Evolutionary conservation across 805 yeast species (phyloP).

Genomic region (Metschnikowia cerradonensis): DNA sequence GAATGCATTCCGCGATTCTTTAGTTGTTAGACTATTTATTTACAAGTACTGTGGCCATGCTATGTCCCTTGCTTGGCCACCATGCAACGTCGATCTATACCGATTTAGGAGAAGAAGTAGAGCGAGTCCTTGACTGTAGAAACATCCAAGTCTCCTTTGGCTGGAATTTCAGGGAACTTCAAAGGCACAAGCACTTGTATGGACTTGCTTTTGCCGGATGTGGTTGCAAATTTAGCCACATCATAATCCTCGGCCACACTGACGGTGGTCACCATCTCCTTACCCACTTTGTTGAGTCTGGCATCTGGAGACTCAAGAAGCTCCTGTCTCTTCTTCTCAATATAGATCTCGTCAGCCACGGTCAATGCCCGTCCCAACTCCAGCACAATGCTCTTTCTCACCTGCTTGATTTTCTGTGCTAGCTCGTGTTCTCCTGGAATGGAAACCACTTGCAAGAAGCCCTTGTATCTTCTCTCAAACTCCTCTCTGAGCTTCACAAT

Average conservation of each 20-base stretch:
- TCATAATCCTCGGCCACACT: constrained; percentile 45
- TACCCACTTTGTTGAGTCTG: constrained; percentile 45
- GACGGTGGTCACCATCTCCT: constrained; percentile 64
- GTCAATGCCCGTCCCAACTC: constrained; percentile 54
- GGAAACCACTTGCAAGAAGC: constrained; percentile 57
- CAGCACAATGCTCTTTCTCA: constrained; percentile 46
- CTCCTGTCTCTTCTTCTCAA: constrained; percentile 62
- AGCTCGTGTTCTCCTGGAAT: constrained; percentile 51
- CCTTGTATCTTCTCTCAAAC: constrained; percentile 74
- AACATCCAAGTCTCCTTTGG: constrained; percentile 82
- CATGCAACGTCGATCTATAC: neutral
- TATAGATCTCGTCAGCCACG: constrained; percentile 65
- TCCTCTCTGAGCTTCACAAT: constrained; percentile 69
- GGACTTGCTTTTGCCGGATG: constrained; percentile 21
- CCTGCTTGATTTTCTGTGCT: constrained; percentile 46
- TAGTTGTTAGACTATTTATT: neutral
- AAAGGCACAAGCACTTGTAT: constrained; percentile 61
- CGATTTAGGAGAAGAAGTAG: constrained; percentile 61
- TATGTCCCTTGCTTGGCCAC: neutral
- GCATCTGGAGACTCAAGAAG: constrained; percentile 52
- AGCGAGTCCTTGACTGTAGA: constrained; percentile 62
- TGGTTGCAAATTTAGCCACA: constrained; percentile 21
- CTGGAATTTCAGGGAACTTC: constrained; percentile 66
- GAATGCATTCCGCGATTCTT: neutral
- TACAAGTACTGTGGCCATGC: constrained; percentile 1